Evolutionary conservation across 371 early-diverging fungal species (phyloP).

Genomic region (Batkoa obscura): DNA sequence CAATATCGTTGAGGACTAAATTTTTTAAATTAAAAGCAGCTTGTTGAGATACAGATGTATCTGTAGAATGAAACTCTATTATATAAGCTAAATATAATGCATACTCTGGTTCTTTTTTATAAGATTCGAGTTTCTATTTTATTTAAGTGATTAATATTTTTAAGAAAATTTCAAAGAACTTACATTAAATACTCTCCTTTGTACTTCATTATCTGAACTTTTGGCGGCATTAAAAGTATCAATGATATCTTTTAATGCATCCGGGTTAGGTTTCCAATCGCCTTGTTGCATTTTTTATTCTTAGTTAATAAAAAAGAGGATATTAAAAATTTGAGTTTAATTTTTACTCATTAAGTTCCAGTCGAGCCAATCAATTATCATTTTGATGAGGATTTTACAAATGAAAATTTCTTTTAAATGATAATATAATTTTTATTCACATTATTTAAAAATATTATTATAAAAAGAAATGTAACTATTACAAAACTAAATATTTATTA

Average conservation of each 20-base stretch:
- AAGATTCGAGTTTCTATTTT: constrained; percentile 57
- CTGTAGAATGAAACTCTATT: constrained; percentile 46
- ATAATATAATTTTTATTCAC: too few relatives aligned
- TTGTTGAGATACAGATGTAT: constrained; percentile 44
- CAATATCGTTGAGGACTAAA: constrained; percentile 42
- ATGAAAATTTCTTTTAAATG: too few relatives aligned
- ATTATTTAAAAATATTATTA: too few relatives aligned
- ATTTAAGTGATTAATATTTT: background rate
- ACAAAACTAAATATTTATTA: too few relatives aligned
- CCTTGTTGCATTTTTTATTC: too few relatives aligned
- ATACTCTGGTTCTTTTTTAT: constrained; percentile 71
- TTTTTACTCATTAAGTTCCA: too few relatives aligned
- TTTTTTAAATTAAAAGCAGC: constrained; percentile 84
- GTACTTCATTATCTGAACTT: constrained; percentile 31
- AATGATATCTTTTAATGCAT: constrained; percentile 35
- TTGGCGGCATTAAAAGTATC: constrained; percentile 37
- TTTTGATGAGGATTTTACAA: too few relatives aligned
- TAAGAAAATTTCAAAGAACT: background rate
- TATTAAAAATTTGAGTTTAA: too few relatives aligned
- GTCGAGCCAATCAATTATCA: too few relatives aligned
- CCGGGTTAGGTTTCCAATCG: constrained; percentile 33
- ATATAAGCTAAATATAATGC: constrained; percentile 74
- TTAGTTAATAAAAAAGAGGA: too few relatives aligned
- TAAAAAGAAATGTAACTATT: too few relatives aligned
- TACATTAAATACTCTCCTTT: background rate